A percentile compares a stretch with the other conserved stretches of the same genome.
phyloP scores from a whole-genome alignment of 768 basidiomycete genomes.

The Mycena rebaudengoi region DNA sequence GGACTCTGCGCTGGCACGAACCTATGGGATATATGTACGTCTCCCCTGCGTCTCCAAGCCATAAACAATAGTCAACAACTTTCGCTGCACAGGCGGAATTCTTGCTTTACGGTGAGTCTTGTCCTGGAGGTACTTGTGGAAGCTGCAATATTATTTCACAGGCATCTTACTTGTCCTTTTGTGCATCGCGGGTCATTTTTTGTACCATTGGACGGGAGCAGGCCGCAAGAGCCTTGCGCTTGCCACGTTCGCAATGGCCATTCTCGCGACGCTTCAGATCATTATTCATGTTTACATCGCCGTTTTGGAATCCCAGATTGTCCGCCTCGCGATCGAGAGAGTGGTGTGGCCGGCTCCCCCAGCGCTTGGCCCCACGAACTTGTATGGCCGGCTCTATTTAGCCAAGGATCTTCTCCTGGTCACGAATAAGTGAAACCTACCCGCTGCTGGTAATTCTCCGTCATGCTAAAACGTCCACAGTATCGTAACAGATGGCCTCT shows the following conservation, averaged over 20 bases:
- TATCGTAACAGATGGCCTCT: conserved; percentile 1
- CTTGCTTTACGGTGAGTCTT: neutral
- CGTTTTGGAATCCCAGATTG: neutral
- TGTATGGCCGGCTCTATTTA: neutral
- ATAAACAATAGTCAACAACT: too few relatives aligned
- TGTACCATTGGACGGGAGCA: neutral
- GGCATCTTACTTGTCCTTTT: conserved; percentile 2
- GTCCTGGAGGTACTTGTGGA: too few relatives aligned
- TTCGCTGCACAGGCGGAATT: neutral
- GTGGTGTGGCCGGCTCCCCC: neutral
- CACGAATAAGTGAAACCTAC: conserved; percentile 1
- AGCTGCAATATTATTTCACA: neutral
- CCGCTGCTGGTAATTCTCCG: neutral
- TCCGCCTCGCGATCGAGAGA: neutral
- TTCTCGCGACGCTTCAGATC: neutral
- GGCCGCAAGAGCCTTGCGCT: neutral
- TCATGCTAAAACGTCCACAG: neutral
- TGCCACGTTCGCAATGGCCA: neutral
- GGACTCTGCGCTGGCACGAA: too few relatives aligned
- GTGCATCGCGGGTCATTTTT: neutral
- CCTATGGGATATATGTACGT: too few relatives aligned
- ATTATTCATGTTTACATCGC: neutral
- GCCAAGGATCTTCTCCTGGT: neutral
- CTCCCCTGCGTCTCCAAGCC: too few relatives aligned
- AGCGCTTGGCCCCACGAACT: neutral